phyloP scores from a whole-genome alignment of 768 basidiomycete species.

The Pleurotus cornucopiae region DNA sequence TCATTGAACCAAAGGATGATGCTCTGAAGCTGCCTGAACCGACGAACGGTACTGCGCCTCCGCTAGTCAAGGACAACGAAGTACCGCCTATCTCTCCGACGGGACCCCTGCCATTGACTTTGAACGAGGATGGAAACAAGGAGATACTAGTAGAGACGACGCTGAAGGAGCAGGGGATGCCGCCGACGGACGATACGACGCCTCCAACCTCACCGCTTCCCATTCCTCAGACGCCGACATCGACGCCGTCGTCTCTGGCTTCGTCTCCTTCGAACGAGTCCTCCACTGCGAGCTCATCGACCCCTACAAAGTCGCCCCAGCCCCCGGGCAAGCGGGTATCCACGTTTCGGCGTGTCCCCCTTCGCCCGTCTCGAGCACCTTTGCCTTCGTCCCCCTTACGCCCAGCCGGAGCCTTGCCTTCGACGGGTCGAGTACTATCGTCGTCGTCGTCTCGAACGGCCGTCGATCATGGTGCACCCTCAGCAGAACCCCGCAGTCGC shows the following conservation, averaged over 20 bases:
- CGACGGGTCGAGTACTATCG: constrained; percentile 16
- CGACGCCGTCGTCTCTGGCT: constrained; percentile 24
- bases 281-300: constrained; percentile 15
- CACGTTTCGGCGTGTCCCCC: constrained; percentile 37
- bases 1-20: neutral
- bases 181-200: no score
- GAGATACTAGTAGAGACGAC: no score
- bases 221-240: constrained; percentile 17
- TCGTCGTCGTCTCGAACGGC: neutral
- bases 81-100: no score
- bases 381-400: constrained; percentile 28
- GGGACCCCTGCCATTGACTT: no score
- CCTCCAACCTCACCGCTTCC: neutral
- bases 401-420: constrained; percentile 17
- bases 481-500: neutral
- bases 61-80: neutral
- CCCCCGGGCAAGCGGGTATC: neutral
- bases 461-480: no score
- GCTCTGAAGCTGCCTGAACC: neutral
- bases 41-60: neutral
- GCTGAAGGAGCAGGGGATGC: no score
- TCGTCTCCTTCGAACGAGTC: constrained; percentile 5
- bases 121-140: no score
- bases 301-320: constrained; percentile 1
- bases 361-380: constrained; percentile 28